These are phyloP conservation scores for Pichia sp. DNA, from an alignment of 1,139 yeast species.

Conservation along the genomic window DNA sequence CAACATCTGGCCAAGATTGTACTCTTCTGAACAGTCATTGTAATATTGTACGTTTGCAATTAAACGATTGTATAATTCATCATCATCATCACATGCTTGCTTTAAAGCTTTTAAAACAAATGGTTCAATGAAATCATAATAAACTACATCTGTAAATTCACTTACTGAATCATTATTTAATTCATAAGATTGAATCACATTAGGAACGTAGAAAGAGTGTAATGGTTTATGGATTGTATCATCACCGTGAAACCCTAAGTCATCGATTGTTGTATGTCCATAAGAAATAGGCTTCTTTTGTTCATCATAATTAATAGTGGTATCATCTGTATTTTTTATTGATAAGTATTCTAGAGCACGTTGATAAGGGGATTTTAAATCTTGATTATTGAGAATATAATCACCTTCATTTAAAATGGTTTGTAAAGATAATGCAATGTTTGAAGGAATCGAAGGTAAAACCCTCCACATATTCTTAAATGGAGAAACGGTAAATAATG, in stretches of 20 bases:
- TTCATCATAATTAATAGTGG: background rate
- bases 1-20: slow-evolving; percentile 43
- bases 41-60: slow-evolving; percentile 22
- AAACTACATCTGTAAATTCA: slow-evolving; percentile 60
- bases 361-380: slow-evolving; percentile 25
- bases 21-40: slow-evolving; percentile 42
- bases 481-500: slow-evolving; percentile 81
- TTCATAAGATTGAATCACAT: slow-evolving; percentile 51
- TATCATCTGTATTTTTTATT: background rate
- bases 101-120: slow-evolving; percentile 56
- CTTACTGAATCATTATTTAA: slow-evolving; percentile 20
- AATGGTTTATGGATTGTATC: slow-evolving; percentile 74
- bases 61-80: slow-evolving; percentile 25
- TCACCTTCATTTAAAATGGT: slow-evolving; percentile 44
- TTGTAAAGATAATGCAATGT: slow-evolving; percentile 44
- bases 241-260: slow-evolving; percentile 79
- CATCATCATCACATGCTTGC: slow-evolving; percentile 24
- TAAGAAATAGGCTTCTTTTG: slow-evolving; percentile 22
- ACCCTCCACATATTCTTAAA: slow-evolving; percentile 74
- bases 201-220: slow-evolving; percentile 58
- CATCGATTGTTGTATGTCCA: slow-evolving; percentile 82
- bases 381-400: slow-evolving; percentile 34
- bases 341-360: slow-evolving; percentile 13
- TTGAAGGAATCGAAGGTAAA: slow-evolving; percentile 45
- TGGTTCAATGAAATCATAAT: slow-evolving; percentile 66